Conservation (phyloP, 202 grass and related monocot species). For the Panicum hallii region DNA sequence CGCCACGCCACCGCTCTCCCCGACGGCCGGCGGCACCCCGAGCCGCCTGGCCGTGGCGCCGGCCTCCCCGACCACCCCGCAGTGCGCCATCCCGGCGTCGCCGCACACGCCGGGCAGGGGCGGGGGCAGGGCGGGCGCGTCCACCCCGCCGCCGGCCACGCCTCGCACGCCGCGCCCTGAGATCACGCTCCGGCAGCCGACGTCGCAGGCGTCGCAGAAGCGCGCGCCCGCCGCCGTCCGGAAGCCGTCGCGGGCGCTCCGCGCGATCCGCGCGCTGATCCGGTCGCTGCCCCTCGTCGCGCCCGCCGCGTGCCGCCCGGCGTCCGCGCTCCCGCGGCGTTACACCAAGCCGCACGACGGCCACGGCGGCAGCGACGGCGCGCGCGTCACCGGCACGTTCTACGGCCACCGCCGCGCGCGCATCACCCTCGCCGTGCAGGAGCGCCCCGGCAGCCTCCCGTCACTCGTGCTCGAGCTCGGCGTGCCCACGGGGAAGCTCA, state of each 20-base stretch:
- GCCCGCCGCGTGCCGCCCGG: conserved; percentile 54
- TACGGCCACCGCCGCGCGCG: conserved; percentile 64
- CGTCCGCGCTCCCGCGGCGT: conserved; percentile 50
- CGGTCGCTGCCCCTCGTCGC: conserved; percentile 59
- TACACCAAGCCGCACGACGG: conserved; percentile 55
- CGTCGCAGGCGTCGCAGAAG: conserved; percentile 49
- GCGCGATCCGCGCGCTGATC: conserved; percentile 53
- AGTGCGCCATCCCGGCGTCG: conserved; percentile 50
- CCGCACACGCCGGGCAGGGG: conserved; percentile 40
- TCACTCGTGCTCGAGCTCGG: conserved; percentile 66
- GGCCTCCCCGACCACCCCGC: conserved; percentile 44
- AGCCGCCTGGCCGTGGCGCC: conserved; percentile 46
- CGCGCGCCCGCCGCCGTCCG: conserved; percentile 25
- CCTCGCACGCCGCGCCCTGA: conserved; percentile 47
- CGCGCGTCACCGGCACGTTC: conserved; percentile 67
- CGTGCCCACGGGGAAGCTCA: conserved; percentile 64
- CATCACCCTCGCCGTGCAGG: conserved; percentile 66
- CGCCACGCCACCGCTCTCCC: conserved; percentile 43
- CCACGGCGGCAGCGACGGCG: conserved; percentile 36
- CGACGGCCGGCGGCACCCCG: conserved; percentile 21
- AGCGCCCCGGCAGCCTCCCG: conserved; percentile 62
- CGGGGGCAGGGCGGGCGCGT: neutral
- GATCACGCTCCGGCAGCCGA: conserved; percentile 63
- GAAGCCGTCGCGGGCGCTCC: conserved; percentile 46
- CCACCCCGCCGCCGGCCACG: conserved; percentile 43